Evolutionary conservation across 2,329 filamentous ascomycete genomes (phyloP).

Genomic region (Sordariomycetes sp.): DNA sequence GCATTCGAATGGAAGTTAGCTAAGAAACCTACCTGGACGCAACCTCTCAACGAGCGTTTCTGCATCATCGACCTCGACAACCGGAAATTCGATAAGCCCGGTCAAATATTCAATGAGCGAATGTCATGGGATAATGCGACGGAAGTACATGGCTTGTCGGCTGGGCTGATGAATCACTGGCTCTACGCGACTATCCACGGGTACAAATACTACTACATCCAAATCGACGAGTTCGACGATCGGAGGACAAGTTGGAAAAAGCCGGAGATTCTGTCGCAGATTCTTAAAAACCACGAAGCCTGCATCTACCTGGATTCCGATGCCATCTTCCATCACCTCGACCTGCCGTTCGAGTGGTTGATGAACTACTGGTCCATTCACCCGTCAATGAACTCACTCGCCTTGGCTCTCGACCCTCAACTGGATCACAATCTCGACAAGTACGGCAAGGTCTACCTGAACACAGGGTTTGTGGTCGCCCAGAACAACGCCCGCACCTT

Average conservation of each 20-base stretch:
- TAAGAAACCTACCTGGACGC: conserved; percentile 17
- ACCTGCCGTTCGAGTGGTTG: conserved; percentile 35
- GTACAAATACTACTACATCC: conserved; percentile 37
- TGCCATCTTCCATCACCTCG: conserved; percentile 31
- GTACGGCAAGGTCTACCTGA: conserved; percentile 31
- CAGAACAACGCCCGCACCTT: conserved; percentile 39
- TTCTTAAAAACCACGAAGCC: conserved; percentile 31
- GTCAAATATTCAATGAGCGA: conserved; percentile 22
- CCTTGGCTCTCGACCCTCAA: conserved; percentile 29
- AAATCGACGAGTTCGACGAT: conserved; percentile 25
- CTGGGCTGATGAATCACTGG: conserved; percentile 34
- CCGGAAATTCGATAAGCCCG: conserved; percentile 24
- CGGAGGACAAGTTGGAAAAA: conserved; percentile 38
- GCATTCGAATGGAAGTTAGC: conserved; percentile 21
- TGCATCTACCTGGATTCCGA: conserved; percentile 36
- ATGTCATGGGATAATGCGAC: conserved; percentile 25
- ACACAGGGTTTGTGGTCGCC: conserved; percentile 44
- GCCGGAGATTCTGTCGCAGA: conserved; percentile 28
- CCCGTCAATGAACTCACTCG: conserved; percentile 27
- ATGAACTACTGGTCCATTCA: conserved; percentile 36
- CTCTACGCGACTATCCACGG: conserved; percentile 34
- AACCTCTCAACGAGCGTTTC: conserved; percentile 25
- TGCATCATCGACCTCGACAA: conserved; percentile 37
- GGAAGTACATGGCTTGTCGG: conserved; percentile 24
- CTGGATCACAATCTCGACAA: conserved; percentile 27